A percentile compares a stretch with the other conserved stretches of the same genome.
Evolutionary conservation across 1,284 basidiomycete genomes (phyloP).

Genomic region (Moniliella sp.): DNA sequence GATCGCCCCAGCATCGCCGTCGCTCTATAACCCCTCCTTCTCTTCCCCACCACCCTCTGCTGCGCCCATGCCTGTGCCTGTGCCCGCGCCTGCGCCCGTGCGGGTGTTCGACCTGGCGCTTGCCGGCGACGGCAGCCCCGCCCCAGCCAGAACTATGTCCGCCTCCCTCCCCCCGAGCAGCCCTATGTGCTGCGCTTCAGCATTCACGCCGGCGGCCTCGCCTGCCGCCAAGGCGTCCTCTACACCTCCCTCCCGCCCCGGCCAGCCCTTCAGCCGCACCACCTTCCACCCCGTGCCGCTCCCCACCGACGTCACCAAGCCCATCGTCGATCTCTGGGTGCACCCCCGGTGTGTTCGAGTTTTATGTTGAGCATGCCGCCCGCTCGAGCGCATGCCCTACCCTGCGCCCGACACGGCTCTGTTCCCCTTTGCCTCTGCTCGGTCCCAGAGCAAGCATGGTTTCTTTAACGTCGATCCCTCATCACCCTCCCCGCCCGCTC

Average conservation of each 20-base stretch:
- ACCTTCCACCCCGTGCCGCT: too few species aligned
- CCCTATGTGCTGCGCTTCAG: slow-evolving; percentile 20
- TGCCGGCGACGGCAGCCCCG: too few species aligned
- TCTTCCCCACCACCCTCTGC: too few species aligned
- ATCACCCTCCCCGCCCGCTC: slow-evolving; percentile 10
- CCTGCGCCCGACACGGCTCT: slow-evolving; percentile 5
- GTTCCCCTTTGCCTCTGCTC: too few species aligned
- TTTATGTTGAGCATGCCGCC: slow-evolving; percentile 21
- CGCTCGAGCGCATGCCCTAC: slow-evolving; percentile 6
- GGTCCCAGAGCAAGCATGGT: slow-evolving; percentile 11
- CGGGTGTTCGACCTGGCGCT: too few species aligned
- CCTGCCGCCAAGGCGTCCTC: slow-evolving; percentile 12
- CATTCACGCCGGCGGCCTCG: slow-evolving; percentile 14
- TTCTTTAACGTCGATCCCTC: slow-evolving; percentile 26
- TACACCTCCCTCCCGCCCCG: slow-evolving; percentile 16
- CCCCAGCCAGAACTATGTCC: too few species aligned
- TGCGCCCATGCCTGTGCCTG: slow-evolving; percentile 7
- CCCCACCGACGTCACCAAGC: slow-evolving; percentile 6
- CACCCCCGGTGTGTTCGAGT: slow-evolving; percentile 21
- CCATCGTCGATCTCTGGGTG: slow-evolving; percentile 14
- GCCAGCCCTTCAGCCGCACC: too few species aligned
- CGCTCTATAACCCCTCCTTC: too few species aligned
- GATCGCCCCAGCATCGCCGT: too few species aligned
- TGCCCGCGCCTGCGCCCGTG: too few species aligned
- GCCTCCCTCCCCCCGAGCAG: slow-evolving; percentile 15